Percentiles rank a stretch among this genome's conserved stretches.
phyloP scores from a whole-genome alignment of 176 grass and related monocot genomes.

The Zea luxurians region DNA sequence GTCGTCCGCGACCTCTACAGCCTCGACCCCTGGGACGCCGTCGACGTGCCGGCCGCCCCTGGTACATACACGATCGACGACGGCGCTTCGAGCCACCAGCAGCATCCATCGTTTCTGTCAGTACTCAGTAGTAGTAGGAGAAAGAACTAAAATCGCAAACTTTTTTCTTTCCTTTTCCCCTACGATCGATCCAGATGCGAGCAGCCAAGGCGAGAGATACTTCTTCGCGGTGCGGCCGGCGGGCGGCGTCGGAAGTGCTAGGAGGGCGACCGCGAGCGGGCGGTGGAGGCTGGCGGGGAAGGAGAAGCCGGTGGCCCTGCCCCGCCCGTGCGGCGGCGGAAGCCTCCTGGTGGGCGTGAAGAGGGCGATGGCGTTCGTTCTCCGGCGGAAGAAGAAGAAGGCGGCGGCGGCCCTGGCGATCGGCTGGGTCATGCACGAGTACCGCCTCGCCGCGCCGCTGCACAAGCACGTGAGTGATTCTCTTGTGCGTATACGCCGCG shows the following conservation, averaged over 20 bases:
- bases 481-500: background rate
- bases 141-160: background rate
- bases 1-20: slow-evolving; percentile 56
- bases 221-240: slow-evolving; percentile 57
- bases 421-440: slow-evolving; percentile 90
- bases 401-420: slow-evolving; percentile 7
- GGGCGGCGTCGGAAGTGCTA: background rate
- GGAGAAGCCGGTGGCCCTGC: slow-evolving; percentile 43
- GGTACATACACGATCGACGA: background rate
- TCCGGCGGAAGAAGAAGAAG: slow-evolving; percentile 19
- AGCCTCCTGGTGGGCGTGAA: slow-evolving; percentile 68
- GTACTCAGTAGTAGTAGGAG: background rate
- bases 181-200: slow-evolving; percentile 37
- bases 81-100: background rate
- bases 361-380: slow-evolving; percentile 57
- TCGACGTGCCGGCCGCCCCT: background rate
- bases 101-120: background rate
- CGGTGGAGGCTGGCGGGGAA: slow-evolving; percentile 68
- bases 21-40: slow-evolving; percentile 76
- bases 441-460: slow-evolving; percentile 51
- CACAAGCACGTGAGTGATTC: slow-evolving; percentile 47
- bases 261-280: slow-evolving; percentile 47
- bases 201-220: slow-evolving; percentile 59
- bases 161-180: background rate
- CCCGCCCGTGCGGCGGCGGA: slow-evolving; percentile 43